A percentile compares a stretch with the other conserved stretches of the same genome.
These are phyloP conservation scores for Sporothrix brunneoviolacea DNA, from an alignment of 2,329 filamentous ascomycete species.

Conservation along the genomic window DNA sequence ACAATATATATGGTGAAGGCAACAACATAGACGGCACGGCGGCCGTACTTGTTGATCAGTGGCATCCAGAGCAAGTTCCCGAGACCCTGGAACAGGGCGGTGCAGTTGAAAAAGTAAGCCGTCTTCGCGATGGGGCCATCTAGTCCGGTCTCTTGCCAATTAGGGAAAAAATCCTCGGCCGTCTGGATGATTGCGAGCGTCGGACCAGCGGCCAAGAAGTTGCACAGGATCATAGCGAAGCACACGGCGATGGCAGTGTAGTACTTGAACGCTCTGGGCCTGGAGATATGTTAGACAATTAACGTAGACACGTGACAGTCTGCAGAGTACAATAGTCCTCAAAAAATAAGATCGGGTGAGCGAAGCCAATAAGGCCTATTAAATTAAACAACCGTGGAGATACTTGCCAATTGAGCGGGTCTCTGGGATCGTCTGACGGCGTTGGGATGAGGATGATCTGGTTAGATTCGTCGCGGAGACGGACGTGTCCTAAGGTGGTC, in stretches of 20 bases:
- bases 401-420: constrained; percentile 45
- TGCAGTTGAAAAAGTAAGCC: constrained; percentile 48
- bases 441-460: constrained; percentile 46
- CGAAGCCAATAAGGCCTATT: no score
- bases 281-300: neutral
- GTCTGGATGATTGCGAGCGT: constrained; percentile 43
- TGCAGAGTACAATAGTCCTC: no score
- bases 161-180: constrained; percentile 40
- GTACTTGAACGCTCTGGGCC: constrained; percentile 32
- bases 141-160: constrained; percentile 23
- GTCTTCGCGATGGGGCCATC: constrained; percentile 34
- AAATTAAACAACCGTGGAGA: no score
- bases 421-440: constrained; percentile 43
- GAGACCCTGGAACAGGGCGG: constrained; percentile 42
- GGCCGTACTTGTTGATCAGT: constrained; percentile 38
- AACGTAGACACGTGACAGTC: no score
- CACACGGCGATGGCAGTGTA: constrained; percentile 45
- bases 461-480: constrained; percentile 36
- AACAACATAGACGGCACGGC: constrained; percentile 36
- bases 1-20: constrained; percentile 39
- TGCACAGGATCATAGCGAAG: constrained; percentile 48
- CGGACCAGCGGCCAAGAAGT: constrained; percentile 50
- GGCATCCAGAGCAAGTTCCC: constrained; percentile 43
- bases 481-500: constrained; percentile 34
- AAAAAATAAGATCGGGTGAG: no score